Percentiles rank a stretch among this genome's conserved stretches.
Conservation (phyloP, 1,284 basidiomycete genomes). For the Apiotrichum montevideense region DNA sequence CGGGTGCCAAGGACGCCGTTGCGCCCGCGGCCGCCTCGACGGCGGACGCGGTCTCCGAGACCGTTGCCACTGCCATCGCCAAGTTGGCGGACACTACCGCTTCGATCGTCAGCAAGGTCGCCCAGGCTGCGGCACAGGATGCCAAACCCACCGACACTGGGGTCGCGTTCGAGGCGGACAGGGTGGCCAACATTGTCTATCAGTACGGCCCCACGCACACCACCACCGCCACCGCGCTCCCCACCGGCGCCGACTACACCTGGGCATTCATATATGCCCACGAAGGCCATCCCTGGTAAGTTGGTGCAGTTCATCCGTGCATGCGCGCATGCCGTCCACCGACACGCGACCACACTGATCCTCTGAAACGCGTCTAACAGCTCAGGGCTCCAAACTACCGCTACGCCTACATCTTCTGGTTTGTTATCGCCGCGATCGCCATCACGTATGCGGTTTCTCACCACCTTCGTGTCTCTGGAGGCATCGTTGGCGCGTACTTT, state of each 20-base stretch:
- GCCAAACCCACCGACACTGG: too few relatives aligned
- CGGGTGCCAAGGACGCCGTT: too few relatives aligned
- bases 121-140: too few relatives aligned
- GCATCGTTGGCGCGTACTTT: slow-evolving; percentile 32
- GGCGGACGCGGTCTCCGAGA: background rate
- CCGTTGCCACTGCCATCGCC: background rate
- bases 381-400: slow-evolving; percentile 27
- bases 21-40: too few relatives aligned
- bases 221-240: background rate
- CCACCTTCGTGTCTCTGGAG: slow-evolving; percentile 34
- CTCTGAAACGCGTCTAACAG: background rate
- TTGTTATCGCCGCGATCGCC: slow-evolving; percentile 31
- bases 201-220: background rate
- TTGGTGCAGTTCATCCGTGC: background rate
- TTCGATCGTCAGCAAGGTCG: too few relatives aligned
- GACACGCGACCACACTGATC: too few relatives aligned
- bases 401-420: slow-evolving; percentile 43
- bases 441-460: slow-evolving; percentile 35
- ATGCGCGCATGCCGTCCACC: too few relatives aligned
- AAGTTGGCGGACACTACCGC: too few relatives aligned
- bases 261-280: slow-evolving; percentile 2
- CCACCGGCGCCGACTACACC: background rate
- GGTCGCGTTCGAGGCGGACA: too few relatives aligned
- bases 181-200: too few relatives aligned
- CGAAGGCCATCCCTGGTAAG: background rate